These are phyloP conservation scores for Cronartium ribicola DNA, from an alignment of 1,284 basidiomycete species.

Conservation along the genomic window DNA sequence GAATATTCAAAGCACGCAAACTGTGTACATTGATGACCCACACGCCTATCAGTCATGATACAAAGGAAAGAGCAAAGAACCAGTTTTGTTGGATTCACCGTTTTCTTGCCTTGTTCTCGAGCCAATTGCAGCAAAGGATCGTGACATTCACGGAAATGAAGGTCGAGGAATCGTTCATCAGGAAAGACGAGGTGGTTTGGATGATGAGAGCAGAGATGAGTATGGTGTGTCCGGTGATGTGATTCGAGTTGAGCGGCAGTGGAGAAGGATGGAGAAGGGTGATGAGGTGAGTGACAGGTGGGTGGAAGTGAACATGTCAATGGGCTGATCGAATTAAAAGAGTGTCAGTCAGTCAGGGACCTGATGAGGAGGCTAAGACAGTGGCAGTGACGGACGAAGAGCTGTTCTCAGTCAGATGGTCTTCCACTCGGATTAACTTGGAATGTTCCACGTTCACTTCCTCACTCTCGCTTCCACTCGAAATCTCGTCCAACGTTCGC, in stretches of 20 bases:
- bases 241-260: conserved; percentile 15
- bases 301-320: conserved; percentile 22
- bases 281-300: conserved; percentile 21
- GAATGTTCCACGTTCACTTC: background rate
- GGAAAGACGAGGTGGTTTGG: conserved; percentile 15
- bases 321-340: background rate
- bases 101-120: conserved; percentile 1
- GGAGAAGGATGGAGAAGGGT: conserved; percentile 7
- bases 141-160: conserved; percentile 32
- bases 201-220: conserved; percentile 19
- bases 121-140: conserved; percentile 18
- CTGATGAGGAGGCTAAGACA: background rate
- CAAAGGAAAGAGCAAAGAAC: background rate
- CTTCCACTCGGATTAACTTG: background rate
- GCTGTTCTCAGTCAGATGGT: no score
- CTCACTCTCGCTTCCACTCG: background rate
- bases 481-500: no score
- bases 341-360: background rate
- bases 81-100: background rate
- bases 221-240: conserved; percentile 38
- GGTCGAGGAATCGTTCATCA: conserved; percentile 25
- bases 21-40: background rate
- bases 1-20: conserved; percentile 32
- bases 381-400: background rate
- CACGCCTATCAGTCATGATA: background rate